A percentile compares a stretch with the other conserved stretches of the same genome.
These are phyloP conservation scores for Diddensiella santjacobensis DNA, from an alignment of 805 yeast species.

Conservation along the genomic window DNA sequence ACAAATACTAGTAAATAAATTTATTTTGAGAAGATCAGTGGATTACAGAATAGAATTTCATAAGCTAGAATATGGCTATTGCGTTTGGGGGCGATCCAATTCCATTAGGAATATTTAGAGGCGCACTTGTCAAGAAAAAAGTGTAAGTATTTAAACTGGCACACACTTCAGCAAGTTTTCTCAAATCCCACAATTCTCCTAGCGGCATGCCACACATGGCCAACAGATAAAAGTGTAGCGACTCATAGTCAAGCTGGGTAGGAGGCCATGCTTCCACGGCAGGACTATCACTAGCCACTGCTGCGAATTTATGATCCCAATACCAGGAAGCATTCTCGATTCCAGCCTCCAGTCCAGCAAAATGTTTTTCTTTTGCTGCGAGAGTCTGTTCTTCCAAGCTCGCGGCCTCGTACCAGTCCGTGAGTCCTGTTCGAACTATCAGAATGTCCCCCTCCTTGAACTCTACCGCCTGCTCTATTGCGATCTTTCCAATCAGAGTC, in stretches of 20 bases:
- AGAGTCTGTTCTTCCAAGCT: slow-evolving; percentile 10
- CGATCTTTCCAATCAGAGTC: neutral
- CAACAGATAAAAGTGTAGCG: slow-evolving; percentile 14
- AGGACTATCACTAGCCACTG: slow-evolving; percentile 9
- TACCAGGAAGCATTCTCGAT: slow-evolving; percentile 3
- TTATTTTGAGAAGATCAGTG: too few species aligned
- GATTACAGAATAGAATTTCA: too few species aligned
- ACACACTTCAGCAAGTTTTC: slow-evolving; percentile 19
- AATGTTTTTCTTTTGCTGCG: slow-evolving; percentile 7
- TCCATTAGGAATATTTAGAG: slow-evolving; percentile 22
- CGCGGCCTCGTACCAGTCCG: neutral
- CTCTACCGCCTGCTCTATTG: neutral
- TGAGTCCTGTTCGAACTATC: slow-evolving; percentile 3
- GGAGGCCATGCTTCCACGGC: slow-evolving; percentile 16
- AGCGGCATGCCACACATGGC: slow-evolving; percentile 28
- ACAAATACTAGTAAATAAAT: too few species aligned
- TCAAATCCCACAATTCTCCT: slow-evolving; percentile 25
- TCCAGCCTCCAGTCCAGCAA: slow-evolving; percentile 8
- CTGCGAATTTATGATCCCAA: slow-evolving; percentile 13
- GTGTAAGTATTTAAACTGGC: slow-evolving; percentile 14
- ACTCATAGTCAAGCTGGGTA: neutral
- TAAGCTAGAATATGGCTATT: slow-evolving; percentile 32
- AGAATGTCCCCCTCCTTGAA: slow-evolving; percentile 1
- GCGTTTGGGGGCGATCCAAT: slow-evolving; percentile 36
- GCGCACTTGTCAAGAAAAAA: slow-evolving; percentile 25